A percentile compares a stretch with the other conserved stretches of the same genome.
These are phyloP conservation scores for Plenodomus tracheiphilus DNA, from an alignment of 2,329 filamentous ascomycete genomes.

Conservation along the genomic window DNA sequence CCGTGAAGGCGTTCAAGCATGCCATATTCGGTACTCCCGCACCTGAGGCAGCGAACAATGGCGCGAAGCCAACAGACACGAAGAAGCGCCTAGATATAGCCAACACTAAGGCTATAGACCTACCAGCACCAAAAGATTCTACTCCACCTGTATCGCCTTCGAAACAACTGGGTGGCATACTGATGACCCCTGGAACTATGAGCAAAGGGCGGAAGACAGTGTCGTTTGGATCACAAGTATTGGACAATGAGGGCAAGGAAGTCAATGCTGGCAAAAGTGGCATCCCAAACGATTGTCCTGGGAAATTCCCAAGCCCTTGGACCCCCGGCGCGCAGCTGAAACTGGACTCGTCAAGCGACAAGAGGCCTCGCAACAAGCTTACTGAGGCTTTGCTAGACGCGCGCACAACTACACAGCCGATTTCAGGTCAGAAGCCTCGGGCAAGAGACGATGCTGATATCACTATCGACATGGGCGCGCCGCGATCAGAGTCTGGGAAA, in stretches of 20 bases:
- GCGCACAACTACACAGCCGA: conserved; percentile 45
- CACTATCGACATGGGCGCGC: conserved; percentile 72
- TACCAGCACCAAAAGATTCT: conserved; percentile 27
- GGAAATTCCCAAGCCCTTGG: conserved; percentile 58
- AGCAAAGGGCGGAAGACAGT: conserved; percentile 62
- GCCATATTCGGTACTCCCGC: conserved; percentile 67
- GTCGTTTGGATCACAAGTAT: conserved; percentile 61
- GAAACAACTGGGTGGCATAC: conserved; percentile 62
- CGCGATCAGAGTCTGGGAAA: conserved; percentile 72
- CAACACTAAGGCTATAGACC: conserved; percentile 21
- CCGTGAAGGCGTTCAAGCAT: conserved; percentile 67
- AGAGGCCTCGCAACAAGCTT: conserved; percentile 47
- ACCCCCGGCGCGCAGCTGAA: conserved; percentile 46
- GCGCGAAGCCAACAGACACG: conserved; percentile 27
- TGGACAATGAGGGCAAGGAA: conserved; percentile 59
- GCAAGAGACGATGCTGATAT: conserved; percentile 60
- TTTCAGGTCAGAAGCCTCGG: conserved; percentile 34
- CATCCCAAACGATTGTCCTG: conserved; percentile 51
- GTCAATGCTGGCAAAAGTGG: conserved; percentile 50
- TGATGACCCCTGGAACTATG: conserved; percentile 65
- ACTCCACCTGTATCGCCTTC: conserved; percentile 51
- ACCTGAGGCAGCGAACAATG: conserved; percentile 47
- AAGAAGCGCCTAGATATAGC: conserved; percentile 31
- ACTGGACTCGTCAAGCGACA: conserved; percentile 28
- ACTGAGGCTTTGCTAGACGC: conserved; percentile 51